These are phyloP conservation scores for Candida schatavii DNA, from an alignment of 805 yeast species.

Conservation along the genomic window DNA sequence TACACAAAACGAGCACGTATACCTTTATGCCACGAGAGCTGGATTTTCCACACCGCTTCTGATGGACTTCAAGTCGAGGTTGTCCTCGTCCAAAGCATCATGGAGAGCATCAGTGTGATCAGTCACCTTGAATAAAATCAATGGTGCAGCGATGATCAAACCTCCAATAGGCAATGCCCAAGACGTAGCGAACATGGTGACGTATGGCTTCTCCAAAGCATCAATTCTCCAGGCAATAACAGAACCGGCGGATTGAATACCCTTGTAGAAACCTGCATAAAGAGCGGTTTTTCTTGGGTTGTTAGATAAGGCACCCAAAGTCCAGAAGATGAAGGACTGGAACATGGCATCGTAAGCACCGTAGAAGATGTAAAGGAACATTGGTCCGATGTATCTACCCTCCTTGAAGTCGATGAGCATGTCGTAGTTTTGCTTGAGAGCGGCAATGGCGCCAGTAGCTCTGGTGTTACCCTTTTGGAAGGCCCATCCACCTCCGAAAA, in stretches of 20 bases:
- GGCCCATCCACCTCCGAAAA: slow-evolving; percentile 60
- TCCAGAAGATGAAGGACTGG: slow-evolving; percentile 58
- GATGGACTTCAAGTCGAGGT: slow-evolving; percentile 25
- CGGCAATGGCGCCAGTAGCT: slow-evolving; percentile 22
- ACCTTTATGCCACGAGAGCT: neutral
- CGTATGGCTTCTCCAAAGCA: slow-evolving; percentile 35
- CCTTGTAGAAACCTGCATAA: slow-evolving; percentile 62
- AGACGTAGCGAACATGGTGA: slow-evolving; percentile 43
- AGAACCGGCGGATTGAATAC: slow-evolving; percentile 62
- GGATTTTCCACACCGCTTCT: slow-evolving; percentile 13
- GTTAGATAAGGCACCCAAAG: slow-evolving; percentile 58
- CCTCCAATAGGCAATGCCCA: slow-evolving; percentile 53
- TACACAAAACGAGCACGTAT: too few species aligned
- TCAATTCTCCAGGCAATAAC: slow-evolving; percentile 61
- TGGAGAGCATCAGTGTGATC: slow-evolving; percentile 40
- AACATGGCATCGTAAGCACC: slow-evolving; percentile 59
- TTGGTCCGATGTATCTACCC: slow-evolving; percentile 50
- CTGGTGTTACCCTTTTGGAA: slow-evolving; percentile 45
- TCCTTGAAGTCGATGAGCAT: slow-evolving; percentile 44
- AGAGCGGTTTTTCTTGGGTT: slow-evolving; percentile 53
- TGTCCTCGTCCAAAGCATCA: slow-evolving; percentile 26
- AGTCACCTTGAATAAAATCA: slow-evolving; percentile 40
- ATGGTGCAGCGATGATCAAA: slow-evolving; percentile 47
- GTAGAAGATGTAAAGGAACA: slow-evolving; percentile 61
- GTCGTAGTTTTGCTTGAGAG: too few species aligned